Conservation (phyloP, 345 rosid genomes). For the Melaleuca quinquenervia region DNA sequence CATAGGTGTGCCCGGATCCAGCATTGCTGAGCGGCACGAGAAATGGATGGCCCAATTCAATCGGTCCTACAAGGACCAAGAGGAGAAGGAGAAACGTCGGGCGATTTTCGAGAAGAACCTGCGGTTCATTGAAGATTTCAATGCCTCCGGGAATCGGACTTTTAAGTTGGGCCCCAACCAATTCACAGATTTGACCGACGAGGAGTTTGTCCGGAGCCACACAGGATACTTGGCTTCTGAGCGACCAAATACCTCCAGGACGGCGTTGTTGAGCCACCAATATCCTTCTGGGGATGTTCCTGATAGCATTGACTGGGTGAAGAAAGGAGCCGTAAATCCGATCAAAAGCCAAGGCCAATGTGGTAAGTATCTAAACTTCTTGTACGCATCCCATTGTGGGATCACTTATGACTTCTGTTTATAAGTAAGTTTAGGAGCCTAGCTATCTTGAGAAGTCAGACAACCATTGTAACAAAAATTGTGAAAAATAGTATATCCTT, state of each 20-base stretch:
- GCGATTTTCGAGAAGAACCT: conserved; percentile 19
- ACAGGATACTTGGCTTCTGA: background rate
- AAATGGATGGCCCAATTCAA: conserved; percentile 1
- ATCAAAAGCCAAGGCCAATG: background rate
- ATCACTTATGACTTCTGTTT: too few species aligned
- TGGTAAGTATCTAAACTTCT: background rate
- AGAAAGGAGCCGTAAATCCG: background rate
- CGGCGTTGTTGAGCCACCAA: background rate
- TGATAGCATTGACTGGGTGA: background rate
- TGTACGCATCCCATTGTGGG: too few species aligned
- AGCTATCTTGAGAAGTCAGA: too few species aligned
- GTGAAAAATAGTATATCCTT: too few species aligned
- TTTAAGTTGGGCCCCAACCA: conserved; percentile 21
- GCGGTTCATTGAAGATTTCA: conserved; percentile 16
- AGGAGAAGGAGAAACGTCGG: conserved; percentile 18
- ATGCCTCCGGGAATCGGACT: background rate
- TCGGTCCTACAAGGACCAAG: background rate
- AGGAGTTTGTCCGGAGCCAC: conserved; percentile 7
- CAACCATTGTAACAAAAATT: too few species aligned
- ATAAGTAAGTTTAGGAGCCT: too few species aligned
- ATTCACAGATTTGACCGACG: conserved; percentile 20
- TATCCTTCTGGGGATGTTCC: background rate
- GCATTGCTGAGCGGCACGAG: background rate
- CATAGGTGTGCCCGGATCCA: too few species aligned
- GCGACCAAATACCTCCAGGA: background rate